phyloP scores from a whole-genome alignment of 2,329 filamentous ascomycete species.

The Aureobasidium vineae region DNA sequence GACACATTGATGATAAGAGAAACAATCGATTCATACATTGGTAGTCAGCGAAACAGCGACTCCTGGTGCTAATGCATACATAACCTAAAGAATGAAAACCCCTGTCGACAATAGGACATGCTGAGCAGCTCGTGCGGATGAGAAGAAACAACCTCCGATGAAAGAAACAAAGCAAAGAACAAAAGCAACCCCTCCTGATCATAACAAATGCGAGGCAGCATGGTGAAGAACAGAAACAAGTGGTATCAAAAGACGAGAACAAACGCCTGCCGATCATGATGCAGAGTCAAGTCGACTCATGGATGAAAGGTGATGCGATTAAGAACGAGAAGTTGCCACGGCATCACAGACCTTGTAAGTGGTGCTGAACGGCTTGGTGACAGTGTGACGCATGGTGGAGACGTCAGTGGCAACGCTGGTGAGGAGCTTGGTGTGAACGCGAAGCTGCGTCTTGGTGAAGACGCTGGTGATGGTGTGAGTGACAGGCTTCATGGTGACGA shows the following conservation, averaged over 20 bases:
- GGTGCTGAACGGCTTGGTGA: neutral
- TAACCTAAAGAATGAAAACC: neutral
- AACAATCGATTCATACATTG: neutral
- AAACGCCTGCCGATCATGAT: neutral
- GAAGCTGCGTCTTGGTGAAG: constrained; percentile 2
- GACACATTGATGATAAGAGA: neutral
- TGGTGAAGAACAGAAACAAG: neutral
- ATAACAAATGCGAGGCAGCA: constrained; percentile 3
- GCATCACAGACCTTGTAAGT: neutral
- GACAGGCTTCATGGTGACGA: neutral
- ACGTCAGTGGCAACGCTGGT: neutral
- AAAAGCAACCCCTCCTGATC: neutral
- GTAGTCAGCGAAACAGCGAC: neutral
- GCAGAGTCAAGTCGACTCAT: neutral
- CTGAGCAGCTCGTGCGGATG: constrained; percentile 11
- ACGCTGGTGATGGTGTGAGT: constrained; percentile 2
- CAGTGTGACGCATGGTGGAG: neutral
- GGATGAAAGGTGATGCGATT: neutral
- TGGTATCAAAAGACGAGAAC: neutral
- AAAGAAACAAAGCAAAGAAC: neutral
- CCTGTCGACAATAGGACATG: neutral
- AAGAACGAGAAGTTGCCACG: neutral
- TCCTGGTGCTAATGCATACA: neutral
- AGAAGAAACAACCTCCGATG: neutral
- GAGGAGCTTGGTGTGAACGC: neutral